Percentiles rank a stretch among this genome's conserved stretches.
Evolutionary conservation across 2,329 filamentous ascomycete genomes (phyloP).

Genomic region (Arthrinium puccinioides): DNA sequence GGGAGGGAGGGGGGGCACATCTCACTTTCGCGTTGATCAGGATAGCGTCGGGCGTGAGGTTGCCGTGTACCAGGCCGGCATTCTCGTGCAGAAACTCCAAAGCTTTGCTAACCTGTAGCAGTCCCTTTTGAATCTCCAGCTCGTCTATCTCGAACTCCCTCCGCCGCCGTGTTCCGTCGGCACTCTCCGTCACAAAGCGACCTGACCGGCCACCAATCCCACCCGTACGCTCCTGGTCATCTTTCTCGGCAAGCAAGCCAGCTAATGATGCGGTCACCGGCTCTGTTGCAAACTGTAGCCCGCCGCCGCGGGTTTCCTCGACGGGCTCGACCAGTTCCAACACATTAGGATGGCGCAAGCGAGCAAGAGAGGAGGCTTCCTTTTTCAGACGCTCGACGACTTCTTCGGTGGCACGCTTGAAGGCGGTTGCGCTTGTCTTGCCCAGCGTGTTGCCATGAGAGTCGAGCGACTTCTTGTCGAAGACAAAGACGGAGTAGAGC

Average conservation of each 20-base stretch:
- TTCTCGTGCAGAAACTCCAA: constrained; percentile 94
- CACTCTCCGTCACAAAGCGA: constrained; percentile 74
- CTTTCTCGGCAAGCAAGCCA: constrained; percentile 77
- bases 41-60: constrained; percentile 87
- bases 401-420: constrained; percentile 81
- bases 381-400: constrained; percentile 86
- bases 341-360: constrained; percentile 83
- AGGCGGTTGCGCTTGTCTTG: constrained; percentile 55
- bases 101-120: constrained; percentile 88
- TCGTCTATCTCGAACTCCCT: constrained; percentile 92
- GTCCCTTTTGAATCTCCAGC: constrained; percentile 92
- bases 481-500: constrained; percentile 84
- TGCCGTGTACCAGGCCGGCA: constrained; percentile 87
- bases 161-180: constrained; percentile 63
- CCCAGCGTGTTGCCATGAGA: constrained; percentile 55
- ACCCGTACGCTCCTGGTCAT: constrained; percentile 69
- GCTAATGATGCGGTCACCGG: constrained; percentile 83
- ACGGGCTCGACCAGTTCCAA: constrained; percentile 91
- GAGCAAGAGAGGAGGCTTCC: constrained; percentile 82
- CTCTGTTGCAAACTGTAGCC: constrained; percentile 93
- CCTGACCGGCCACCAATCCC: constrained; percentile 65
- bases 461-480: constrained; percentile 83
- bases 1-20: constrained; percentile 19
- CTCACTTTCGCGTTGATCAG: constrained; percentile 86
- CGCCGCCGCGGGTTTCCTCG: constrained; percentile 85